Evolutionary conservation across 805 yeast species (phyloP), one percentile per base, ranked within the genome.

Genomic region (Candida peoriensis): DNA sequence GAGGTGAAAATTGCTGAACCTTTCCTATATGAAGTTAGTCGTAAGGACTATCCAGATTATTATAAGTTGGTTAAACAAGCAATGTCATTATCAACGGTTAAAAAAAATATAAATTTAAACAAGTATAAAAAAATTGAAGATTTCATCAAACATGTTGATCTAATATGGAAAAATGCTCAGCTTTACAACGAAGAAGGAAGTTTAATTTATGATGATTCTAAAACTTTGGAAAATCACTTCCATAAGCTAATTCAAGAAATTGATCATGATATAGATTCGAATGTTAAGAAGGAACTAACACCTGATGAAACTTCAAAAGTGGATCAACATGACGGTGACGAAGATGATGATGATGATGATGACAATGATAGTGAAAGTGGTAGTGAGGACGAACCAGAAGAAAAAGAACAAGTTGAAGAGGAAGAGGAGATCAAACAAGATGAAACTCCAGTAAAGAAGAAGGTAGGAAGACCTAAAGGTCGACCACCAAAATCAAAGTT

Each of bases 101-200:
- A 69, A 41, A 60, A 61, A 15, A 71, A 72, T 32, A 52, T 88
- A 28, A 72, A 72, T 13, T 58, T 57, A 13, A 74, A 76, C 17
- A 67, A 72, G 20, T 74, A 75, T 39, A 64, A 68, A 4, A 70
- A 72, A 25, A 68, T 86, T 38, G 73, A 70, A 24, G 75, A 68
- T 32, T 83, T 87, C 49, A 61, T 71, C 37, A 69, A 66, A 15
- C 81, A 79, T 33, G 65, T 81, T 6, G 61, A 65, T 20, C 61
- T 80, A 34, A 78, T 90, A 11, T 88, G 89, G 61, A 52, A 66
- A 29, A 93, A 93, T 58, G 95, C 97, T 2, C 76, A 77, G 52
- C 56, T 70, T 1, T 90, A 78, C 59, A 90, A 89, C 57, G 82
- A 78, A 40, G 82, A 82, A 34, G 76, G 73, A 2, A 76, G 93